Conservation (phyloP, 768 basidiomycete genomes). For the Kockovaella imperatae region DNA sequence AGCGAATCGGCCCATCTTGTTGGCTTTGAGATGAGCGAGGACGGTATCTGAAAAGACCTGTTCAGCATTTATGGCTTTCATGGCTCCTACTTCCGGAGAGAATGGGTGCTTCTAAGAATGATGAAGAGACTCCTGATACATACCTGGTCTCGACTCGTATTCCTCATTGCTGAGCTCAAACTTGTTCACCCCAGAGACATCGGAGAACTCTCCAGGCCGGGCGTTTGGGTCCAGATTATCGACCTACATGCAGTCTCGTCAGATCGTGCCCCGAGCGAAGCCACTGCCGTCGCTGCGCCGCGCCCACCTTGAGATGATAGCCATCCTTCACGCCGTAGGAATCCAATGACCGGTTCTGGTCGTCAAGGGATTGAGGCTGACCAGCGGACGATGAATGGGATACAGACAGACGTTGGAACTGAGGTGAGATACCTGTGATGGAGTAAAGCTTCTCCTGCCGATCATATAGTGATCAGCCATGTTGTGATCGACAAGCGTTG, state of each 20-base stretch:
- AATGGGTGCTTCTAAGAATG: background rate
- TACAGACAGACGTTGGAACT: conserved; percentile 63
- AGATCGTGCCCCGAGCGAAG: background rate
- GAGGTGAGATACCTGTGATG: conserved; percentile 78
- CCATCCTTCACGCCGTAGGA: conserved; percentile 67
- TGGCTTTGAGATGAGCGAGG: conserved; percentile 72
- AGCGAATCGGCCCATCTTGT: conserved; percentile 85
- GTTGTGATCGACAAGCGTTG: background rate
- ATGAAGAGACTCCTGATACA: conserved; percentile 6
- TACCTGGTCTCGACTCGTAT: conserved; percentile 74
- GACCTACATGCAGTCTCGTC: conserved; percentile 48
- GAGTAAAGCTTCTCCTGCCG: conserved; percentile 69
- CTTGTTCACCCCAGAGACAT: conserved; percentile 80
- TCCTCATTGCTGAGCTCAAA: conserved; percentile 77
- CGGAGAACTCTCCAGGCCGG: conserved; percentile 68
- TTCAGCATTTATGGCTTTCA: conserved; percentile 1
- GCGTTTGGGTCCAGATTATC: conserved; percentile 70
- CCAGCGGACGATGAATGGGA: conserved; percentile 55
- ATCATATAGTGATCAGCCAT: conserved; percentile 1
- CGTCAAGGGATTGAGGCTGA: conserved; percentile 52
- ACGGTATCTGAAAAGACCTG: conserved; percentile 60
- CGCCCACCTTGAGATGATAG: conserved; percentile 69
- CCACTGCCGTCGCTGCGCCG: background rate
- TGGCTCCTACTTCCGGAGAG: background rate
- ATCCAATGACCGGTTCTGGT: conserved; percentile 62